Evolutionary conservation across 371 early-diverging fungal genomes (phyloP).

Genomic region (Funneliformis caledonium): DNA sequence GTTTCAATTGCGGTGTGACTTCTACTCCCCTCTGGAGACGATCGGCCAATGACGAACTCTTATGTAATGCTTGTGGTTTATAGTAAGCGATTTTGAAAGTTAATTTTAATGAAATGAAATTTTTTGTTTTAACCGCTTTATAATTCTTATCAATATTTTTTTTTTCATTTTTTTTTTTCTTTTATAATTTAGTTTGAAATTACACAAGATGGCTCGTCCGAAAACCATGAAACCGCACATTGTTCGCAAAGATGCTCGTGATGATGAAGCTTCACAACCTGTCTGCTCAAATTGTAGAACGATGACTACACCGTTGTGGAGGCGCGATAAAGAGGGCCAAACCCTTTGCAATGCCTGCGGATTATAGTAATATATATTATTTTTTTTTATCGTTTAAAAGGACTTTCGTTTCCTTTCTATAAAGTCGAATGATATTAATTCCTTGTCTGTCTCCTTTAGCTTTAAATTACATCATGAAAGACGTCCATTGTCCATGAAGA

Average conservation of each 20-base stretch:
- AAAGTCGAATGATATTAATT: neutral
- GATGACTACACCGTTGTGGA: constrained; percentile 91
- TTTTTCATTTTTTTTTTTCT: neutral
- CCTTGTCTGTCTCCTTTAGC: constrained; percentile 40
- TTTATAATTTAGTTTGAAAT: constrained; percentile 28
- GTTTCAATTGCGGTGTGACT: constrained; percentile 88
- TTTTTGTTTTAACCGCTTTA: too few species aligned
- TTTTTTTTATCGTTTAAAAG: neutral
- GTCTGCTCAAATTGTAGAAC: constrained; percentile 86
- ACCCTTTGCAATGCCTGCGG: constrained; percentile 90
- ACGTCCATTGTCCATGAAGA: constrained; percentile 80
- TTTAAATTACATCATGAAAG: constrained; percentile 85
- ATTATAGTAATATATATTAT: constrained; percentile 62
- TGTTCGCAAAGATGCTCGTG: constrained; percentile 42
- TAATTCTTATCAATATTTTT: neutral
- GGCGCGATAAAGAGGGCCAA: constrained; percentile 80
- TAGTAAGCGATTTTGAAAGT: constrained; percentile 62
- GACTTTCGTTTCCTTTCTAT: neutral
- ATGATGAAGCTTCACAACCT: constrained; percentile 52
- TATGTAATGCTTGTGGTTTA: constrained; percentile 98
- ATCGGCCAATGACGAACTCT: constrained; percentile 74
- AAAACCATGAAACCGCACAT: constrained; percentile 41
- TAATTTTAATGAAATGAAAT: too few species aligned
- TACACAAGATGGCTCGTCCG: constrained; percentile 42
- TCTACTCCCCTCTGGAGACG: constrained; percentile 97